Base-by-base conservation (phyloP, 2,329 filamentous ascomycete species). In the Chaetomium strumarium region DNA sequence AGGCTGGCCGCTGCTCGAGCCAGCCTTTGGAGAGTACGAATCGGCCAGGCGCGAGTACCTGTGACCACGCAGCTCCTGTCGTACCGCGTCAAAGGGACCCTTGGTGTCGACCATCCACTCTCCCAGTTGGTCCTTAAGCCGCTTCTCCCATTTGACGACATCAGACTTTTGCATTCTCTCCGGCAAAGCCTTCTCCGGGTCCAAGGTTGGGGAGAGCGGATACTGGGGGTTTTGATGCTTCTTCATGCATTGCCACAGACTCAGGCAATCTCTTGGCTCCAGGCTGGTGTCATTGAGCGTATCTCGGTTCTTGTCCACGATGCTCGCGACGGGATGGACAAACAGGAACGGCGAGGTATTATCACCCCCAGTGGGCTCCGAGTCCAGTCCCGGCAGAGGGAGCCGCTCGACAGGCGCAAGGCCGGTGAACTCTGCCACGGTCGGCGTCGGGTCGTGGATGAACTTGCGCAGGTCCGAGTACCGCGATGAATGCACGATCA, bases 301-400 rank as follows among this genome's bases (percentile, higher is more conserved):
- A 33, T 43, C 41, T 16, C 41, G 41, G 29, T 24, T 80, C 29
- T 44, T 44, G 41, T 44, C 41, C 12, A 44, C 41, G 7, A 44
- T 17, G 24, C 41, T 34, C 5, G 29, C 30, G 41, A 44, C 19
- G 24, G 41, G 41, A 17, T 44, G 41, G 12, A 44, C 12, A 44
- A 44, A 44, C 29, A 44, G n/a, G 10, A 44, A 44, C 29, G 41
- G 41, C 11, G 41, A 19, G 9, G 41, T 6, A 16, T 44, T 16
- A 33, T n/a, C 14, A 3, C 30, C 24, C n/a, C 14, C 29, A n/a
- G n/a, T n/a, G 29, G 33, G 24, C 41, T 44, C 41, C 11, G 41
- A 19, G 24, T 44, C 41, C n/a, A 44, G 16, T 1, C 41, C 41
- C 29, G 41, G 41, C 5, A 33, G 19, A 6, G 41, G 41, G n/a